Base-by-base conservation (phyloP, 768 basidiomycete species). In the Mycena crocata region DNA sequence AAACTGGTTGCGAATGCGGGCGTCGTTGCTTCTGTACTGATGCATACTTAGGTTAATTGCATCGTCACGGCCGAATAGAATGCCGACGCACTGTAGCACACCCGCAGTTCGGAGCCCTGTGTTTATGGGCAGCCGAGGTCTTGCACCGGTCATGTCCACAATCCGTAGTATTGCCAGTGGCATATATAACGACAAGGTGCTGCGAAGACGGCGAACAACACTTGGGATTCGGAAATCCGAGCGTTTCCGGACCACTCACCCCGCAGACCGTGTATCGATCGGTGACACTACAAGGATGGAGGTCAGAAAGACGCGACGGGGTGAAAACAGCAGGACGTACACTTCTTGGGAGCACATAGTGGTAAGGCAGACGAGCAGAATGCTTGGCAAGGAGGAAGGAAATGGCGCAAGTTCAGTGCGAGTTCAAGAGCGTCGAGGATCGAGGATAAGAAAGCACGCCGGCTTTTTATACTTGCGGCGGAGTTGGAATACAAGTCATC, bases 381-480 rank as follows among this genome's bases (percentile, higher is more conserved):
- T 15, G 32, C 32, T 7, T 50, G 24, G 42, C 8, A 50, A 24
- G 44, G 35, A 52, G 44, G 31, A 19, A 21, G 23, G 31, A 61
- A 19, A 44, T 42, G 40, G 23, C 28, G 37, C 19, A 23, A 24
- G 44, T 24, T n/a, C n/a, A n/a, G n/a, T 37, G 7, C n/a, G 35
- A 32, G 24, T 24, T 17, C 49, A 34, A 30, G 24, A 37, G 30
- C 30, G 35, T 62, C 23, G 42, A 35, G 23, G 49, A 17, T 31
- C 39, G 30, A n/a, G 35, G 39, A 44, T 64, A 57, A 45, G 44
- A 46, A 48, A 64, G 46, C 19, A 31, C 49, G 42, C 26, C 64
- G 64, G 60, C 60, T 62, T 67, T 67, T 67, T 61, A 67, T n/a
- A 52, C 57, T 12, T 46, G 19, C 28, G 55, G 64, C 64, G 64